Base-by-base conservation (phyloP, 345 rosid genomes). In the Gossypium australe region DNA sequence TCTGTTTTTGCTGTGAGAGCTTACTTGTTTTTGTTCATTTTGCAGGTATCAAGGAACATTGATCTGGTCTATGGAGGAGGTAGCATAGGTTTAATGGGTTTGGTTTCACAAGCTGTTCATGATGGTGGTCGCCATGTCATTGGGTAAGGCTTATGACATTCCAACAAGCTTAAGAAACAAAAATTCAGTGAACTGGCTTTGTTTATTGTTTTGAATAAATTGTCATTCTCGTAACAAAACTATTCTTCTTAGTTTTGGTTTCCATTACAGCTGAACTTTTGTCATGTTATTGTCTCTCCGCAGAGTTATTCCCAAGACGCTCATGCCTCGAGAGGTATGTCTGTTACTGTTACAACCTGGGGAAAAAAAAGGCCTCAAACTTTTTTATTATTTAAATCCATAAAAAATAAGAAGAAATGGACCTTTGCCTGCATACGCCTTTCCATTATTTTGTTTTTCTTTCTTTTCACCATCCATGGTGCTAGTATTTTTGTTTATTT, bases 261-360 rank as follows among this genome's bases (percentile, higher is more conserved):
- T 81, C 67, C 76, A 75, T 81, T 80, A 59, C 16, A 63, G 75
- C 79, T 81, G 64, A 75, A 59, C 7, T 24, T 85, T 87, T 86
- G 93, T 90, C 94, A 84, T 84, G 82, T 89, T 91, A 76, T 80
- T 90, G 92, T 86, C 89, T 84, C 81, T 79, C 82, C 79, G 85
- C 97, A 96, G 99, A 84, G 91, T 96, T 79, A 96, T 96, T 87
- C 99, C 99, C 89, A 93, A 92, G 95, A 96, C 98, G 86, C 97
- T 96, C 92, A 93, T 93, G 99, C 99, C 97, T 86, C 94, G 95
- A 90, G 98, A 96, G 99, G 99, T 96, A 87, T 87, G 97, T 86
- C 85, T 84, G 83, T 75, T 79, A 73, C 70, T 84, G 85, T 76
- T 78, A 68, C 65, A 49, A 51, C 89, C 76, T 68, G 80, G 52